phyloP scores from a whole-genome alignment of 257 asterid genomes.

The Nicotiana tomentosiformis region DNA sequence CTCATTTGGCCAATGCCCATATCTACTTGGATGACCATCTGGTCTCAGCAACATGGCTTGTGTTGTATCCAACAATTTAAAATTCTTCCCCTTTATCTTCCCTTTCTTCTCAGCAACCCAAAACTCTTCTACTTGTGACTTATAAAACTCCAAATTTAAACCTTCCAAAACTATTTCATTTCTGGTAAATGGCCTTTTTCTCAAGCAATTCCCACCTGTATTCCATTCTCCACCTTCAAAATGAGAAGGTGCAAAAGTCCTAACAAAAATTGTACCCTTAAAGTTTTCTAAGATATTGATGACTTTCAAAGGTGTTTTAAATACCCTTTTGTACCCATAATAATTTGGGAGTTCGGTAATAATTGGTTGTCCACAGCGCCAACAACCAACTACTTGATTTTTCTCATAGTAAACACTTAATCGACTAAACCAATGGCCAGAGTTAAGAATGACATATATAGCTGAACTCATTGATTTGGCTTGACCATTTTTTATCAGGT shows the following conservation, averaged over 20 bases:
- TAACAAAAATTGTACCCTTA: constrained; percentile 9
- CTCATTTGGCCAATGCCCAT: constrained; percentile 25
- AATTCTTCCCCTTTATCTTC: not conserved
- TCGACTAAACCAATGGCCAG: constrained; percentile 7
- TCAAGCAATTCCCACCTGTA: constrained; percentile 11
- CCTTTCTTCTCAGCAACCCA: not conserved
- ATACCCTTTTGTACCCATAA: not conserved
- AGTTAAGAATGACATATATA: not conserved
- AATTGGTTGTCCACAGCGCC: not conserved
- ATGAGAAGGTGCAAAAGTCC: constrained; percentile 13
- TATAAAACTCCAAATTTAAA: constrained; percentile 3
- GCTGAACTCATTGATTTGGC: not conserved
- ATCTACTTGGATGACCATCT: constrained; percentile 67
- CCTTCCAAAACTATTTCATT: constrained; percentile 1
- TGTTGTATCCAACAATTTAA: constrained; percentile 40
- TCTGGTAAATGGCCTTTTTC: constrained; percentile 5
- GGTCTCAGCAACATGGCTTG: constrained; percentile 52
- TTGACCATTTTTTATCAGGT: not conserved
- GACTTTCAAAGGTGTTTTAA: not conserved
- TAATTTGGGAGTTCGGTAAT: not conserved
- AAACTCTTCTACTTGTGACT: constrained; percentile 6
- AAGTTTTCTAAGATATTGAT: constrained; percentile 2
- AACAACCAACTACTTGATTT: not conserved
- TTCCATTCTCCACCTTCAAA: constrained; percentile 14
- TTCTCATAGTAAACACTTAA: not conserved